phyloP scores from a whole-genome alignment of 352 stramenopile species.

The Halophytophthora polymorphica region DNA sequence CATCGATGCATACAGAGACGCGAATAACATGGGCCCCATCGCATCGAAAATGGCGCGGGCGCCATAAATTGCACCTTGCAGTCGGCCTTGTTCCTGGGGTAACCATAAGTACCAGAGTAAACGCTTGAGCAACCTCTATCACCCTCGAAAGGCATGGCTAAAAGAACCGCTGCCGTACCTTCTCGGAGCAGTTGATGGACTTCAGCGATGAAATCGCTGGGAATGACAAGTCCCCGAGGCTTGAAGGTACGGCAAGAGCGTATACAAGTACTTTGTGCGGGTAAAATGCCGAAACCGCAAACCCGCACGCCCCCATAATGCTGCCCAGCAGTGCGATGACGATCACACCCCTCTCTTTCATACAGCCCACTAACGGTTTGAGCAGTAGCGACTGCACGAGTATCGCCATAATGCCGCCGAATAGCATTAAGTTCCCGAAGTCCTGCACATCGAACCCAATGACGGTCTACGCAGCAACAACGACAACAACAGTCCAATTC shows the following conservation, averaged over 20 bases:
- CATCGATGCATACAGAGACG: slow-evolving; percentile 56
- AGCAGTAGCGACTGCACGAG: slow-evolving; percentile 58
- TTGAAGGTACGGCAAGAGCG: slow-evolving; percentile 31
- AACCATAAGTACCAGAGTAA: background rate
- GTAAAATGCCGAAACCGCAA: slow-evolving; percentile 43
- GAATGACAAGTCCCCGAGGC: slow-evolving; percentile 66
- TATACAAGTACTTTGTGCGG: slow-evolving; percentile 63
- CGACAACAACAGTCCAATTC: background rate
- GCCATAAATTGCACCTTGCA: slow-evolving; percentile 73
- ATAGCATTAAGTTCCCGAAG: slow-evolving; percentile 54
- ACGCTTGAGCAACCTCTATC: background rate
- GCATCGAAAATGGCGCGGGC: slow-evolving; percentile 65
- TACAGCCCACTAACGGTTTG: slow-evolving; percentile 51
- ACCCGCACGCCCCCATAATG: slow-evolving; percentile 39
- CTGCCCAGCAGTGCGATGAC: slow-evolving; percentile 45
- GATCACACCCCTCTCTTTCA: slow-evolving; percentile 67
- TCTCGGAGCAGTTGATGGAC: slow-evolving; percentile 42
- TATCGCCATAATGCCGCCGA: slow-evolving; percentile 53
- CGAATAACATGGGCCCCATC: slow-evolving; percentile 48
- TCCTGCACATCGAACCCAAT: slow-evolving; percentile 71
- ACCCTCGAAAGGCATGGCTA: background rate
- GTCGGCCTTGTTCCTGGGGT: slow-evolving; percentile 59
- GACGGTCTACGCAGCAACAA: slow-evolving; percentile 32
- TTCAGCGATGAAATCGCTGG: slow-evolving; percentile 41
- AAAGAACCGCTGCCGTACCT: slow-evolving; percentile 17